Conservation (phyloP, 2,329 filamentous ascomycete species). For the Colletotrichum sp. region DNA sequence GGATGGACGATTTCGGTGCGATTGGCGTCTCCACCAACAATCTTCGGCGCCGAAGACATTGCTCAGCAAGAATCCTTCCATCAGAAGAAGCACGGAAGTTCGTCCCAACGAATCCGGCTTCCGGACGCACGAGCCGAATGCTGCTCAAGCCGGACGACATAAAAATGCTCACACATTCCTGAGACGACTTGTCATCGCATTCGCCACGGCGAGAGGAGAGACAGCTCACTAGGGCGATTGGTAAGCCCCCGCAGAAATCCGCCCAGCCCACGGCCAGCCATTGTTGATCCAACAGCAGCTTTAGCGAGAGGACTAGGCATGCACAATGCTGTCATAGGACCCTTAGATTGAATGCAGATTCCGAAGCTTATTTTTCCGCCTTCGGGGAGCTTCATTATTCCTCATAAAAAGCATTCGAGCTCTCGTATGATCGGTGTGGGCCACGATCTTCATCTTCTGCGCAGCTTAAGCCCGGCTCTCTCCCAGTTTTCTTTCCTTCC, state of each 20-base stretch:
- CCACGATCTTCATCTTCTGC: not conserved
- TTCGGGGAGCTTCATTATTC: not conserved
- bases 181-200: not conserved
- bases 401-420: not conserved
- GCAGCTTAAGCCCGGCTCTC: not conserved
- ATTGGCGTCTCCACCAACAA: not conserved
- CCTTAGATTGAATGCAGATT: not conserved
- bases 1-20: not conserved
- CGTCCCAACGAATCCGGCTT: not conserved
- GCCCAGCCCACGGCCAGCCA: not conserved
- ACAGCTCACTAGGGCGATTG: not conserved
- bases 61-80: not conserved
- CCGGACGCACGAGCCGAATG: not conserved
- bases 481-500: not conserved
- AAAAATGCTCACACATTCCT: conserved; percentile 13
- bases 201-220: not conserved
- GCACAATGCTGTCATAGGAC: conserved; percentile 19
- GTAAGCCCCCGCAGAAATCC: conserved; percentile 4
- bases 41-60: not conserved
- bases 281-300: not conserved
- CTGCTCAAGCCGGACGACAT: not conserved
- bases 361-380: not conserved
- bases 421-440: not conserved
- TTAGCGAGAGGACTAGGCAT: conserved; percentile 6
- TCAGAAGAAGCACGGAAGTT: not conserved